These are phyloP conservation scores for Ciborinia camelliae DNA, from an alignment of 2,329 filamentous ascomycete species.

Conservation along the genomic window DNA sequence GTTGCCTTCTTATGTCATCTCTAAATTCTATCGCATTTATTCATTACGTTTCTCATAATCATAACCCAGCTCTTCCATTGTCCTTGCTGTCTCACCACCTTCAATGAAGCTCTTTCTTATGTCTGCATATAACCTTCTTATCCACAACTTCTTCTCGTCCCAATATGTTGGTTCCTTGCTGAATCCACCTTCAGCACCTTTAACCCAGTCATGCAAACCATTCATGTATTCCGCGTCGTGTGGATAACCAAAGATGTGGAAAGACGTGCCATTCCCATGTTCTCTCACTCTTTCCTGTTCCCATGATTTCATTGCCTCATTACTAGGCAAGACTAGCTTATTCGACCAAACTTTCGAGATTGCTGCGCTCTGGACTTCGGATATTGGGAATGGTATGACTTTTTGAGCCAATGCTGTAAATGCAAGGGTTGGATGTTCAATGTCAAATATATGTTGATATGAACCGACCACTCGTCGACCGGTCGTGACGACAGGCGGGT, in stretches of 20 bases:
- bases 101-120: constrained; percentile 71
- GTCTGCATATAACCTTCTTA: constrained; percentile 61
- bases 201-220: constrained; percentile 59
- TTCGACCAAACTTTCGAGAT: constrained; percentile 76
- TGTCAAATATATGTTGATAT: constrained; percentile 78
- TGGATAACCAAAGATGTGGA: constrained; percentile 51
- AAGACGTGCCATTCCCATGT: constrained; percentile 45
- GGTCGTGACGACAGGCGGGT: constrained; percentile 58
- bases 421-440: constrained; percentile 70
- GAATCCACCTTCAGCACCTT: constrained; percentile 44
- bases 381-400: constrained; percentile 82
- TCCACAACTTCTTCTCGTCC: constrained; percentile 69
- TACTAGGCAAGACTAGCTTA: constrained; percentile 59
- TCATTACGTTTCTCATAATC: constrained; percentile 40
- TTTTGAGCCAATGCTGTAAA: constrained; percentile 75
- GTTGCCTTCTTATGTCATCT: neutral
- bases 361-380: constrained; percentile 75
- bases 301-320: constrained; percentile 66
- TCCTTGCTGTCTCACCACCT: constrained; percentile 60
- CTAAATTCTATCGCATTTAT: neutral
- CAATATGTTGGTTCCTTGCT: constrained; percentile 71
- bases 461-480: constrained; percentile 68
- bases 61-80: constrained; percentile 70
- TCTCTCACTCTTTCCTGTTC: constrained; percentile 46
- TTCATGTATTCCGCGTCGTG: constrained; percentile 70